Evolutionary conservation across 2,329 filamentous ascomycete species (phyloP).

Genomic region (Pseudogymnoascus sp.): DNA sequence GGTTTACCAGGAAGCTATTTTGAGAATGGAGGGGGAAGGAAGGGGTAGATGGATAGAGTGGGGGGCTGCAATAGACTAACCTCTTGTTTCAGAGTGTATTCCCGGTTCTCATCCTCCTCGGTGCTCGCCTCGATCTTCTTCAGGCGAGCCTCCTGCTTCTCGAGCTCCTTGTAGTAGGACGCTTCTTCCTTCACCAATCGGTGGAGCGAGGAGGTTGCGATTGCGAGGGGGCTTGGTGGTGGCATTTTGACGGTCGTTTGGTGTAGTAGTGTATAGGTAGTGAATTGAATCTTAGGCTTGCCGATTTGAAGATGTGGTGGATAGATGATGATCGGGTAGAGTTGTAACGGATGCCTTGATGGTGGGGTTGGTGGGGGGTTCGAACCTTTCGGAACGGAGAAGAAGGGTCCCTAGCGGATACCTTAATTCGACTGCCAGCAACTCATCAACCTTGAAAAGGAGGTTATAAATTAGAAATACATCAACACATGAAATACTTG

Average conservation of each 20-base stretch:
- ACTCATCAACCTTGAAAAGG: not conserved
- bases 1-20: not conserved
- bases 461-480: not conserved
- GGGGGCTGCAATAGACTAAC: constrained; percentile 42
- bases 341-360: not conserved
- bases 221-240: constrained; percentile 66
- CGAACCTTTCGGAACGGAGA: not conserved
- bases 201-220: constrained; percentile 70
- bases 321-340: not conserved
- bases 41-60: not conserved
- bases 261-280: not conserved
- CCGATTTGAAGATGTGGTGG: not conserved
- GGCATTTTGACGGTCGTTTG: constrained; percentile 50
- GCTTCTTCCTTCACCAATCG: constrained; percentile 87
- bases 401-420: not conserved
- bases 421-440: not conserved
- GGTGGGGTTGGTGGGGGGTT: not conserved
- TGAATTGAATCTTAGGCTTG: not conserved
- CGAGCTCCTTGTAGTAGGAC: constrained; percentile 82
- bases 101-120: constrained; percentile 64
- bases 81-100: constrained; percentile 79
- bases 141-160: constrained; percentile 65
- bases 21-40: not conserved
- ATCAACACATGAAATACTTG: not conserved
- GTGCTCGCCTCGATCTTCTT: constrained; percentile 46